Evolutionary conservation across 176 grass and related monocot genomes (phyloP).

Genomic region (Musa troglodytarum): DNA sequence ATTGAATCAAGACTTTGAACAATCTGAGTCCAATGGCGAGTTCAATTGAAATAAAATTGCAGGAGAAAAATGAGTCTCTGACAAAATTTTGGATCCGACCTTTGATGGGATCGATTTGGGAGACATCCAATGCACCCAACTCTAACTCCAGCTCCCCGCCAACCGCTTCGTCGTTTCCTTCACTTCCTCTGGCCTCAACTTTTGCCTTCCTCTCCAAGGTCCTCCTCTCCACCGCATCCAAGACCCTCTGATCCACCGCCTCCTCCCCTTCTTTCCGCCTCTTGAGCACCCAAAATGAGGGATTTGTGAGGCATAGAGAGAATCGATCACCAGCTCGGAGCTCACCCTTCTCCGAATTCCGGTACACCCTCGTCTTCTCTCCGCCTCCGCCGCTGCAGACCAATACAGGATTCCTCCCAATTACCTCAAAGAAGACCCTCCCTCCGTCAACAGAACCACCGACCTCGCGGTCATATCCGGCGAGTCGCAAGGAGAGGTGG

Average conservation of each 20-base stretch:
- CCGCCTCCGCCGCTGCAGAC: conserved; percentile 9
- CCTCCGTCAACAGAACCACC: neutral
- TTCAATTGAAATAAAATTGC: neutral
- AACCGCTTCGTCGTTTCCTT: conserved; percentile 5
- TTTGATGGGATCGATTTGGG: conserved; percentile 47
- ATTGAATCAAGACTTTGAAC: too few relatives aligned
- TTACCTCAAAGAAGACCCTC: conserved; percentile 43
- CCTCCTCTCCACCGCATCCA: conserved; percentile 57
- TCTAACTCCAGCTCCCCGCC: conserved; percentile 27
- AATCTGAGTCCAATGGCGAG: neutral
- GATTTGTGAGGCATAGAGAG: conserved; percentile 45
- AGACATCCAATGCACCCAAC: conserved; percentile 29
- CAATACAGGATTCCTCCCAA: conserved; percentile 68
- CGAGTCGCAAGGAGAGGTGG: conserved; percentile 48
- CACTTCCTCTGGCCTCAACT: neutral
- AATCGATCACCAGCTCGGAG: conserved; percentile 41
- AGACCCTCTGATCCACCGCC: conserved; percentile 38
- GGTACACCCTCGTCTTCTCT: conserved; percentile 18
- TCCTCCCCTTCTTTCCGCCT: neutral
- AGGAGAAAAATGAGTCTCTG: neutral
- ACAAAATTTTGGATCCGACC: conserved; percentile 24
- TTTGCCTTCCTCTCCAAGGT: conserved; percentile 41
- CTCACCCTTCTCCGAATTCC: conserved; percentile 46
- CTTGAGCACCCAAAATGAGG: conserved; percentile 46
- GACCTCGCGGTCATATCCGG: neutral